Evolutionary conservation across 805 yeast genomes (phyloP).

Genomic region (Yarrowia hollandica): DNA sequence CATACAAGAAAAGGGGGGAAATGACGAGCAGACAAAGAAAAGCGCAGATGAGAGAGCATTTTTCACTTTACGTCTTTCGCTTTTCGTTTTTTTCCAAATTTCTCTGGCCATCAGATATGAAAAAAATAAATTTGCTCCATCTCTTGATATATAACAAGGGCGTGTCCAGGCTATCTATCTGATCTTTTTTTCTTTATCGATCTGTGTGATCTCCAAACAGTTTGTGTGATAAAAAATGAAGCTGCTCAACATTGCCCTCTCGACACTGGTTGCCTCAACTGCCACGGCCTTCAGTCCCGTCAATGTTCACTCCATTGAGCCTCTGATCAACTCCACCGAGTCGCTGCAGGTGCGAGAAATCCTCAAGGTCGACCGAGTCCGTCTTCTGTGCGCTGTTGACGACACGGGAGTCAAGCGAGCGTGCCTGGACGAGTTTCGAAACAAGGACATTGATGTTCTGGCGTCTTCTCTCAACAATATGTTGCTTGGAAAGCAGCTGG

Average conservation of each 20-base stretch:
- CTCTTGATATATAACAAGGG: not conserved
- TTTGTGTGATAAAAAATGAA: not conserved
- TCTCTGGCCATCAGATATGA: constrained; percentile 10
- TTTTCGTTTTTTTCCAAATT: too few relatives aligned
- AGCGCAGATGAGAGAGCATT: too few relatives aligned
- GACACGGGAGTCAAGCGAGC: not conserved
- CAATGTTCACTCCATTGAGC: constrained; percentile 20
- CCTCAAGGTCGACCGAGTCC: not conserved
- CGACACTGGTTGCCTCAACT: not conserved
- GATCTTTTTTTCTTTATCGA: not conserved
- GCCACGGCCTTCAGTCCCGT: not conserved
- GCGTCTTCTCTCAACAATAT: constrained; percentile 7
- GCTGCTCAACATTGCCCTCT: not conserved
- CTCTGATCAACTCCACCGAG: constrained; percentile 9
- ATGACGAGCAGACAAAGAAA: too few relatives aligned
- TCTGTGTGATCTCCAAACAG: not conserved
- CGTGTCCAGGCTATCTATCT: not conserved
- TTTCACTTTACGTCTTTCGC: not conserved
- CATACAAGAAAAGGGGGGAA: not conserved
- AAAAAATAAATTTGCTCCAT: not conserved
- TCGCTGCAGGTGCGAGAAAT: constrained; percentile 6
- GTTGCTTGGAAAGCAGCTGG: constrained; percentile 17
- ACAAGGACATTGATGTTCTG: not conserved
- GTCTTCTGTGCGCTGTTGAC: constrained; percentile 18
- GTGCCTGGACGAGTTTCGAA: not conserved